These are phyloP conservation scores for Wickerhamiella cacticola DNA, from an alignment of 805 yeast species.

Conservation along the genomic window DNA sequence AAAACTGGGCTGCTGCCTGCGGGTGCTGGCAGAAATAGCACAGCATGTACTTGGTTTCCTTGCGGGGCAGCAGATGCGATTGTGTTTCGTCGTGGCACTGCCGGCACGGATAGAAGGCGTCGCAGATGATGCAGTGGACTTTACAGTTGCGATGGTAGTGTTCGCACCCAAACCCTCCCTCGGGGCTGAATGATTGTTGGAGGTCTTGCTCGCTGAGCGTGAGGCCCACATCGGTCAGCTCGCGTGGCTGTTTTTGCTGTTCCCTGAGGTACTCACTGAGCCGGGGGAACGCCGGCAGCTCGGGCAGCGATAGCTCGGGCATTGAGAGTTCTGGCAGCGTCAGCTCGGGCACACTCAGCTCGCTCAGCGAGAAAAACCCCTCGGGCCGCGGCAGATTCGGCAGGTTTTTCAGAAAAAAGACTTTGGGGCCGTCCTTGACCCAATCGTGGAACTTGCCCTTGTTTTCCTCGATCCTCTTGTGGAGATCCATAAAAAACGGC, in stretches of 20 bases:
- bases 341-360: slow-evolving; percentile 9
- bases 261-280: not conserved
- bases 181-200: slow-evolving; percentile 28
- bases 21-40: slow-evolving; percentile 73
- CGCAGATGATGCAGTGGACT: slow-evolving; percentile 64
- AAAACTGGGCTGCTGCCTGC: slow-evolving; percentile 59
- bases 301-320: slow-evolving; percentile 9
- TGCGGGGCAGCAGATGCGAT: slow-evolving; percentile 47
- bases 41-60: slow-evolving; percentile 51
- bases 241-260: not conserved
- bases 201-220: slow-evolving; percentile 40
- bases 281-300: slow-evolving; percentile 3
- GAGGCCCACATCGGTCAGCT: not conserved
- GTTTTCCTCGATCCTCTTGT: slow-evolving; percentile 6
- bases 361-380: slow-evolving; percentile 9
- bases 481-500: slow-evolving; percentile 10
- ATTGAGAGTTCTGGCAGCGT: slow-evolving; percentile 5
- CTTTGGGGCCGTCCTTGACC: slow-evolving; percentile 4
- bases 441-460: slow-evolving; percentile 1
- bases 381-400: slow-evolving; percentile 6
- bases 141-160: slow-evolving; percentile 81
- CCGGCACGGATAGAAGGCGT: slow-evolving; percentile 67
- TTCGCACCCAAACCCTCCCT: slow-evolving; percentile 53
- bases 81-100: slow-evolving; percentile 69
- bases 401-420: slow-evolving; percentile 6